Percentiles rank a stretch among this genome's conserved stretches.
Evolutionary conservation across 176 grass and related monocot species (phyloP).

Genomic region (Oryza coarctata): DNA sequence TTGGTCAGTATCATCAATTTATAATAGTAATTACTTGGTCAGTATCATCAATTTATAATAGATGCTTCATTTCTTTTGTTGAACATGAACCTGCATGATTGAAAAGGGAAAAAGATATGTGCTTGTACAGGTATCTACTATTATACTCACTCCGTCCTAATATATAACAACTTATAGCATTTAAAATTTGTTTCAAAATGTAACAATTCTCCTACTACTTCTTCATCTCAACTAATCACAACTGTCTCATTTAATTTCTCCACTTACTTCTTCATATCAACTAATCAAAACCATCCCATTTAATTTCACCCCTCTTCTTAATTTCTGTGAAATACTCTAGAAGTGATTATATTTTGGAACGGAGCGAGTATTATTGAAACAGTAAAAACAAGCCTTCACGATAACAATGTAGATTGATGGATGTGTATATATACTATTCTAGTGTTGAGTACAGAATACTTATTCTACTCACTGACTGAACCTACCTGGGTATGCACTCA

Average conservation of each 20-base stretch:
- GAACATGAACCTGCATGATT: not conserved
- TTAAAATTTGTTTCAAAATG: no score
- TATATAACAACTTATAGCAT: no score
- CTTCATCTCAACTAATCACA: no score
- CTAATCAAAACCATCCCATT: no score
- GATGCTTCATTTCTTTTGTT: not conserved
- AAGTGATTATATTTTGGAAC: no score
- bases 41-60: not conserved
- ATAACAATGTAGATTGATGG: not conserved
- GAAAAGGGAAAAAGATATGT: not conserved
- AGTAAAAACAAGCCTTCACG: not conserved
- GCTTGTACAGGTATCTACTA: not conserved
- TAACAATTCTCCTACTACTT: no score
- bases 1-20: not conserved
- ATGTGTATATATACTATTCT: not conserved
- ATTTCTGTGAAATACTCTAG: no score
- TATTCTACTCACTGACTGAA: no score
- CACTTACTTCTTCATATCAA: no score
- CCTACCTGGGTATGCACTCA: no score
- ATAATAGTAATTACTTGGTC: not conserved
- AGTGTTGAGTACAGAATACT: not conserved
- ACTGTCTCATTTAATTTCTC: no score
- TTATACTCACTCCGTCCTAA: not conserved
- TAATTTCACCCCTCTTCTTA: no score
- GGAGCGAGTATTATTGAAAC: not conserved